Base-by-base conservation (phyloP, 192 early-diverging fungal genomes). In the Linnemannia schmuckeri region DNA sequence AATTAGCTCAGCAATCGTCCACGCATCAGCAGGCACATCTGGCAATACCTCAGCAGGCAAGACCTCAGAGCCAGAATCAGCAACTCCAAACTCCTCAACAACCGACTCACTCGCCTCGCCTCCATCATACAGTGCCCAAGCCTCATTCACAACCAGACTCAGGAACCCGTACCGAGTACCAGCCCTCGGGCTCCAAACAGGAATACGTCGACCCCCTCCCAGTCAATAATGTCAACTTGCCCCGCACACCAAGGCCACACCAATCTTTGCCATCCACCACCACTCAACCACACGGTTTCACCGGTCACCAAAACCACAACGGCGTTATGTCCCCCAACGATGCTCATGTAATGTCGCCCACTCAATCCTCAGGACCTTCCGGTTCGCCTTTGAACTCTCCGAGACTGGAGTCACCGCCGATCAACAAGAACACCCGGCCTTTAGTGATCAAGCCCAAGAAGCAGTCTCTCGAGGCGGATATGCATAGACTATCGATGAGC, bases 351-450 rank as follows among this genome's bases (percentile, higher is more conserved):
- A 27, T 46, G 46, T 52, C 79, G 17, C 69, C 44, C 6, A 30
- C 63, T 15, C 40, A 54, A 12, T 9, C 76, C 15, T 61, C 78
- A 15, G 49, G 49, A n/a, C 2, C 63, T 2, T 61, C 41, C 4
- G 27, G 12, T 8, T 66, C 68, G 44, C 38, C 61, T 22, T 42
- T 74, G 37, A 9, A 35, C 24, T 35, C 35, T 17, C 20, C 75
- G 1, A 73, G 22, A n/a, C 12, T 33, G 57, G 24, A n/a, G 22
- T 69, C 74, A 6, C 83, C 83, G 20, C n/a, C 71, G 2, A 78
- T 85, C 4, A 79, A 79, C 74, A 85, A 47, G 38, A 81, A 81
- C 49, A 86, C 79, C 4, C 75, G 84, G 0, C 84, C 84, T 24
- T 40, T 73, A 7, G 40, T 33, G 22, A 52, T 77, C 30, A 80